Conservation (phyloP, 345 rosid species). For the Moricandia moricandioides region DNA sequence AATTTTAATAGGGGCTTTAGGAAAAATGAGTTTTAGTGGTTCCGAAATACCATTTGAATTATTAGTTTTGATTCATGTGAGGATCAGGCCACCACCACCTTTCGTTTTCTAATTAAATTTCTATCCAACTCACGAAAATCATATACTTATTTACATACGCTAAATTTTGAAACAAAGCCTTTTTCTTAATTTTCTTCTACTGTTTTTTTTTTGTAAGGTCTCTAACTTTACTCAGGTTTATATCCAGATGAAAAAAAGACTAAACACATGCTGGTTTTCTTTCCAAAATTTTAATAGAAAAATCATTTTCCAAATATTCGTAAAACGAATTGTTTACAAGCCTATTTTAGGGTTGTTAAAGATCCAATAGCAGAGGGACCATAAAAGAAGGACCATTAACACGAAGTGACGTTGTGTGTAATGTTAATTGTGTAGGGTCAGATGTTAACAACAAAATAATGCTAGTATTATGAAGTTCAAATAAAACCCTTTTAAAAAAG, state of each 20-base stretch:
- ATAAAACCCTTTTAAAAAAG: not conserved
- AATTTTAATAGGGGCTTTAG: not conserved
- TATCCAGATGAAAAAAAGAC: slow-evolving; percentile 22
- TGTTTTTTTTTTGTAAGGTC: not conserved
- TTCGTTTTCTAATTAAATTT: slow-evolving; percentile 34
- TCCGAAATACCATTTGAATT: slow-evolving; percentile 20
- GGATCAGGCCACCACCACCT: slow-evolving; percentile 30
- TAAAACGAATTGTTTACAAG: slow-evolving; percentile 10
- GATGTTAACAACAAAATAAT: slow-evolving; percentile 22
- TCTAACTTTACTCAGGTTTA: not conserved
- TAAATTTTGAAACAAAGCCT: not conserved
- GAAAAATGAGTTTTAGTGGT: slow-evolving; percentile 1
- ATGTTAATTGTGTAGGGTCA: slow-evolving; percentile 26
- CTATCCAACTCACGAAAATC: slow-evolving; percentile 22
- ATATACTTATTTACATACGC: slow-evolving; percentile 7
- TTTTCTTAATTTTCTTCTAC: slow-evolving; percentile 13
- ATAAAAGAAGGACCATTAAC: slow-evolving; percentile 21
- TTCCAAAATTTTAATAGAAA: slow-evolving; percentile 9
- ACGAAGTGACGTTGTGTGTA: slow-evolving; percentile 9
- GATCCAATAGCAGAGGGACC: slow-evolving; percentile 20
- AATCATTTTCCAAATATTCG: slow-evolving; percentile 1
- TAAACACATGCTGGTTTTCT: slow-evolving; percentile 20
- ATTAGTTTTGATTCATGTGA: slow-evolving; percentile 36
- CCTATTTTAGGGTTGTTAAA: slow-evolving; percentile 26
- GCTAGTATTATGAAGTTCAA: slow-evolving; percentile 8